Evolutionary conservation across 306 rosid genomes (phyloP), one percentile per base, ranked within the genome.

Genomic region (Sphenostylis stenocarpa): DNA sequence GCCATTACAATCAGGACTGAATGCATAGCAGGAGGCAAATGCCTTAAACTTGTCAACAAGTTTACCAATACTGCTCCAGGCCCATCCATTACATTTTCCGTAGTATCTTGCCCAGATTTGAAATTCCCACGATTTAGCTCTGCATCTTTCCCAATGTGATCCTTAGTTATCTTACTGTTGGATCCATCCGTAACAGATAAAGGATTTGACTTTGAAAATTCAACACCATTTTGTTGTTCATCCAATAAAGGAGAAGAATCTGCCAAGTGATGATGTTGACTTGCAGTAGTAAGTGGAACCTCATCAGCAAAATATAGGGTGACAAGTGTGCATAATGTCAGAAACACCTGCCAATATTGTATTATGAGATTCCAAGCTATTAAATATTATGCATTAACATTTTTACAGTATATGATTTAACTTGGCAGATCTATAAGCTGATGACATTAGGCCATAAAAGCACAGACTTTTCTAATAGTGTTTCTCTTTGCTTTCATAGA

Each of bases 11-110:
- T 51, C 77, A 95, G 93, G 85, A 96, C 99, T 7, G 99, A 84
- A 84, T 96, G 97, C 99, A 96, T 96, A 6, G 98, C 88, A 53
- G 97, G 99, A 34, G 98, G 99, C 87, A 96, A 84, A 87, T 92
- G 96, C 87, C 99, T 88, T 84, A 96, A 83, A 88, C 97, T 92
- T 78, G 96, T 91, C 86, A 96, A 81, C 81, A 96, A 81, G 85
- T 96, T 91, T 77, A 96, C 99, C 44, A 96, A 17, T 58, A 96
- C 99, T 20, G 98, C 92, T 75, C 98, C 96, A 67, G 98, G 99
- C 43, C 99, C 96, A 63, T 96, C 97, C 80, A 79, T 83, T 72
- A 80, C 60, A 57, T 62, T 82, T 75, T 84, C 91, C 81, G 51
- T 53, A 68, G 87, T 84, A 79, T 77, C 89, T 77, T 89, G 91